Evolutionary conservation across 2,329 filamentous ascomycete genomes (phyloP).

Genomic region (Fusarium sp.): DNA sequence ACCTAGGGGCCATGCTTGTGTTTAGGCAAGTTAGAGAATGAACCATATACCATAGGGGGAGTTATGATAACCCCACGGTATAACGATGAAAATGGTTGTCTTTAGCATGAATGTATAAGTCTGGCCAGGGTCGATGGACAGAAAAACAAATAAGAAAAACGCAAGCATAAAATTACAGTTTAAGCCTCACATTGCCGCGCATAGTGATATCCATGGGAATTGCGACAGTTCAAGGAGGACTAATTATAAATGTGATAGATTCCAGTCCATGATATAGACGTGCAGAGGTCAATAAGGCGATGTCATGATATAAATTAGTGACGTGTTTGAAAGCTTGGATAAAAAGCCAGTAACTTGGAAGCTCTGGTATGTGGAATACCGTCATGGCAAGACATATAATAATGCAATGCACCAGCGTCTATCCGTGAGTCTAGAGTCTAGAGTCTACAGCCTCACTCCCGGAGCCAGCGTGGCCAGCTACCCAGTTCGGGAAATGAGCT

Average conservation of each 20-base stretch:
- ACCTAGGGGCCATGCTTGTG: slow-evolving; percentile 30
- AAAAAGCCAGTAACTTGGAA: slow-evolving; percentile 30
- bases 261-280: slow-evolving; percentile 11
- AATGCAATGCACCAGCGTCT: slow-evolving; percentile 27
- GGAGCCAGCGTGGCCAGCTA: slow-evolving; percentile 29
- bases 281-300: slow-evolving; percentile 10
- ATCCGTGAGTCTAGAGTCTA: not conserved
- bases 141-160: not conserved
- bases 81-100: not conserved
- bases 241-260: not conserved
- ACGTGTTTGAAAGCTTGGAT: slow-evolving; percentile 15
- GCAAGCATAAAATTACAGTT: slow-evolving; percentile 10
- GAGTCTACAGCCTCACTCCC: slow-evolving; percentile 43
- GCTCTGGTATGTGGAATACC: slow-evolving; percentile 33
- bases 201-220: slow-evolving; percentile 8
- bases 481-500: slow-evolving; percentile 45
- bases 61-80: slow-evolving; percentile 18
- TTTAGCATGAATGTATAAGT: slow-evolving; percentile 17
- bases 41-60: slow-evolving; percentile 18
- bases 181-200: not conserved
- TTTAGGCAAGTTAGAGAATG: slow-evolving; percentile 12
- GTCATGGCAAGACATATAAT: slow-evolving; percentile 41
- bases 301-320: slow-evolving; percentile 20
- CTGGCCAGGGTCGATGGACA: not conserved
- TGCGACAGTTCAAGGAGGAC: not conserved